Conservation (phyloP, 306 rosid species). For the Gastrolobium bilobum region DNA sequence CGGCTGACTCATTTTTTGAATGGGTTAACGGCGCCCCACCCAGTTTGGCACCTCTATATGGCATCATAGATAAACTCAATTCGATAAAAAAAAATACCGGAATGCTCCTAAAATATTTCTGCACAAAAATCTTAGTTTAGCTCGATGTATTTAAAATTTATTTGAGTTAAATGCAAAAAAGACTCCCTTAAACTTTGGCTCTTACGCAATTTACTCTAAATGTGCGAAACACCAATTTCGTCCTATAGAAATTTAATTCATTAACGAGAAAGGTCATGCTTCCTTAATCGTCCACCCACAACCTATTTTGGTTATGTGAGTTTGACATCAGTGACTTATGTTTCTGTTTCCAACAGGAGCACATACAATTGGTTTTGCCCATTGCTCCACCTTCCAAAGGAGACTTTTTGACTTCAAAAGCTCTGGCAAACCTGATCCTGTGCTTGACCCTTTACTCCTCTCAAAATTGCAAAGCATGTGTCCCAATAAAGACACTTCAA, state of each 20-base stretch:
- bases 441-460: constrained; percentile 54
- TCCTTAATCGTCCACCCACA: neutral
- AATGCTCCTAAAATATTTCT: no score
- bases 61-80: neutral
- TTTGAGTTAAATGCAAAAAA: no score
- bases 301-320: neutral
- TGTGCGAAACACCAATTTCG: no score
- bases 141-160: no score
- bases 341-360: constrained; percentile 52
- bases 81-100: neutral
- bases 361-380: constrained; percentile 82
- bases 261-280: neutral
- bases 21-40: no score
- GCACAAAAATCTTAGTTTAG: no score
- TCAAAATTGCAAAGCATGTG: constrained; percentile 56
- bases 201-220: no score
- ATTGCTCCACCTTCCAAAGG: constrained; percentile 66
- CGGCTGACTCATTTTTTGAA: no score
- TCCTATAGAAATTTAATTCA: neutral
- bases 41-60: neutral
- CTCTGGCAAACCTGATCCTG: constrained; percentile 74
- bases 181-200: no score
- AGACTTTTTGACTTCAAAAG: constrained; percentile 71
- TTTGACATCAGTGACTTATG: neutral
- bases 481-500: constrained; percentile 58